Conservation (phyloP, 768 basidiomycete species). For the Russula sp. region DNA sequence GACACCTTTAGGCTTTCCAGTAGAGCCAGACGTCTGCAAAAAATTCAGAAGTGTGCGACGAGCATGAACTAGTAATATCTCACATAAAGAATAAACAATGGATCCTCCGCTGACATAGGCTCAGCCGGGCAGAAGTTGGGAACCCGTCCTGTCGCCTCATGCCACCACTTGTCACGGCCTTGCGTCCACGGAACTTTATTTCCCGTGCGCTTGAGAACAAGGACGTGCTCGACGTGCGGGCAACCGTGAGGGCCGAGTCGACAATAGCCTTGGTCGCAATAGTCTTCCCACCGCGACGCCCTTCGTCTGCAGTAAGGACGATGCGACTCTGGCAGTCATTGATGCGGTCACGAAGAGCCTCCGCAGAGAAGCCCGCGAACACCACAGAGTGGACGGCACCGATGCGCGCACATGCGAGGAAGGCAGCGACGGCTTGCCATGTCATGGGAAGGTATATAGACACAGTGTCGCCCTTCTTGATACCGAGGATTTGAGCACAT, state of each 20-base stretch:
- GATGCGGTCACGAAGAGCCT: conserved; percentile 89
- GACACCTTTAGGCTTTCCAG: conserved; percentile 96
- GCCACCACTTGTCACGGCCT: conserved; percentile 95
- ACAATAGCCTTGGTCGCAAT: conserved; percentile 95
- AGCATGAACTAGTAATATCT: conserved; percentile 37
- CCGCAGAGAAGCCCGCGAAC: conserved; percentile 95
- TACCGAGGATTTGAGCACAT: conserved; percentile 87
- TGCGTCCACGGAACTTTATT: conserved; percentile 73
- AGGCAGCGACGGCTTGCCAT: conserved; percentile 93
- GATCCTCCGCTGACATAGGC: conserved; percentile 89
- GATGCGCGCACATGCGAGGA: conserved; percentile 96
- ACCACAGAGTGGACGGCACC: conserved; percentile 97
- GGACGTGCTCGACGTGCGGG: conserved; percentile 83
- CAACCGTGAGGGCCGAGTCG: conserved; percentile 83
- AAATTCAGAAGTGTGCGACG: not conserved
- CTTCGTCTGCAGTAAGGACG: conserved; percentile 96
- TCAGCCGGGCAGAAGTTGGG: conserved; percentile 86
- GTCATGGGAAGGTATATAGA: conserved; percentile 93
- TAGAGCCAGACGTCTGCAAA: conserved; percentile 83
- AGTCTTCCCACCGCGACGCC: conserved; percentile 87
- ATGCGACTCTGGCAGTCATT: conserved; percentile 86
- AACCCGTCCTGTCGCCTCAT: conserved; percentile 84
- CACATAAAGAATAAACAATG: conserved; percentile 97
- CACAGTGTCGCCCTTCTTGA: conserved; percentile 94
- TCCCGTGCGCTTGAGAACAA: conserved; percentile 88